Conservation (phyloP, 192 early-diverging fungal species). For the Allomyces javanicus region DNA sequence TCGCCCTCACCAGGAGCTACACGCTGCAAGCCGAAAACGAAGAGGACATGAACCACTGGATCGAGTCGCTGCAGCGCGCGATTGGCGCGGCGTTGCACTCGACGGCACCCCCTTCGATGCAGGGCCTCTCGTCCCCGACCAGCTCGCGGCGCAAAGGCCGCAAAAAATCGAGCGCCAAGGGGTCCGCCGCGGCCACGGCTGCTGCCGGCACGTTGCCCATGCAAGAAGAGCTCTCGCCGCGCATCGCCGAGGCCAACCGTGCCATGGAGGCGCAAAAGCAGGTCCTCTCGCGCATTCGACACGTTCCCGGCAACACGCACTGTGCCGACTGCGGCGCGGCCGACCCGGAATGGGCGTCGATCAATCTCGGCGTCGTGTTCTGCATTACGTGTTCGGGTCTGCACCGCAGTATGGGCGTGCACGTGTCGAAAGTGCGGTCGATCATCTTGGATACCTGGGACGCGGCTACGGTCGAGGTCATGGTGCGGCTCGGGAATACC, state of each 20-base stretch:
- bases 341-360: constrained; percentile 69
- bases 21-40: constrained; percentile 55
- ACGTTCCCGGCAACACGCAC: constrained; percentile 16
- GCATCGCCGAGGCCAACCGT: constrained; percentile 8
- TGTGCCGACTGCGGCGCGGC: constrained; percentile 35
- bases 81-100: constrained; percentile 17
- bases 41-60: constrained; percentile 53
- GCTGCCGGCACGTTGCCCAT: background rate
- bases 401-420: constrained; percentile 73
- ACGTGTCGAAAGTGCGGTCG: constrained; percentile 70
- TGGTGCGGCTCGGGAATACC: constrained; percentile 64
- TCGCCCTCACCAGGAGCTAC: constrained; percentile 25
- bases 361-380: constrained; percentile 56
- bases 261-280: constrained; percentile 3
- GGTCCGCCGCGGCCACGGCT: background rate
- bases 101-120: background rate
- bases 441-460: constrained; percentile 75
- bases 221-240: constrained; percentile 1
- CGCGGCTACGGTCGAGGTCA: constrained; percentile 40
- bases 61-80: constrained; percentile 37
- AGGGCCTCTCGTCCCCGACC: too few species aligned
- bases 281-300: constrained; percentile 1
- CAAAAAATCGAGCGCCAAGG: background rate
- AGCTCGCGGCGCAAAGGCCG: background rate
- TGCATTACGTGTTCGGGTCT: constrained; percentile 84